Evolutionary conservation across 345 rosid genomes (phyloP).

Genomic region (Euphorbia lathyris): DNA sequence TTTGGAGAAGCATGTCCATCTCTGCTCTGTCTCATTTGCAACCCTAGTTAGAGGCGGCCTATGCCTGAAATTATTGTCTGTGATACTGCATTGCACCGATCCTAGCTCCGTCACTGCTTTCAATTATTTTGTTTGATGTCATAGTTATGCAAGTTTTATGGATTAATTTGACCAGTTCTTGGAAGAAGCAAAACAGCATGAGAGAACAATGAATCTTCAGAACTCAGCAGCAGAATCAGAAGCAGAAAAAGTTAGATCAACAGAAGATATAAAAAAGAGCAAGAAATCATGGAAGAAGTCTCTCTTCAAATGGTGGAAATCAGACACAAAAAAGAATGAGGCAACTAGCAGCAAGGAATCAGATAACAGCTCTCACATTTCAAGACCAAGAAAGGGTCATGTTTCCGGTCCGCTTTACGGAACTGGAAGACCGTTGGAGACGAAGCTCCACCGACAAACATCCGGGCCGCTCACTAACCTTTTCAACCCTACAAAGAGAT

Average conservation of each 20-base stretch:
- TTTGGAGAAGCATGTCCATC: too few relatives aligned
- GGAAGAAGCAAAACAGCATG: slow-evolving; percentile 54
- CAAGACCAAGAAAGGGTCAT: slow-evolving; percentile 33
- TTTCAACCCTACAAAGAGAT: slow-evolving; percentile 30
- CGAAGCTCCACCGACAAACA: slow-evolving; percentile 25
- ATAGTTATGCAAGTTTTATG: not conserved
- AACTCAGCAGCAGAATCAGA: slow-evolving; percentile 18
- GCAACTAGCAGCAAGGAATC: slow-evolving; percentile 20
- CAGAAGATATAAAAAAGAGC: slow-evolving; percentile 27
- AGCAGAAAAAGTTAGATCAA: slow-evolving; percentile 15
- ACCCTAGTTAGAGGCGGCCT: too few relatives aligned
- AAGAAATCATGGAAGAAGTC: slow-evolving; percentile 51
- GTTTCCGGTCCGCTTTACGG: slow-evolving; percentile 43
- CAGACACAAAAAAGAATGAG: slow-evolving; percentile 39
- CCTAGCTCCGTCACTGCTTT: too few relatives aligned
- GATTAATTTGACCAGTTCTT: slow-evolving; percentile 40
- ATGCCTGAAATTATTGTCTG: too few relatives aligned
- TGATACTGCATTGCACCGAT: too few relatives aligned
- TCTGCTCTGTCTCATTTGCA: too few relatives aligned
- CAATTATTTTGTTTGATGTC: not conserved
- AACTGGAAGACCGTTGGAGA: slow-evolving; percentile 17
- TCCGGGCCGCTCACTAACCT: slow-evolving; percentile 41
- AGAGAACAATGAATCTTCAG: slow-evolving; percentile 17
- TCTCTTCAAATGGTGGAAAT: slow-evolving; percentile 51
- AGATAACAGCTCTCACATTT: slow-evolving; percentile 13